Conservation (phyloP, 129 eudicot genomes). For the Lactuca saligna region DNA sequence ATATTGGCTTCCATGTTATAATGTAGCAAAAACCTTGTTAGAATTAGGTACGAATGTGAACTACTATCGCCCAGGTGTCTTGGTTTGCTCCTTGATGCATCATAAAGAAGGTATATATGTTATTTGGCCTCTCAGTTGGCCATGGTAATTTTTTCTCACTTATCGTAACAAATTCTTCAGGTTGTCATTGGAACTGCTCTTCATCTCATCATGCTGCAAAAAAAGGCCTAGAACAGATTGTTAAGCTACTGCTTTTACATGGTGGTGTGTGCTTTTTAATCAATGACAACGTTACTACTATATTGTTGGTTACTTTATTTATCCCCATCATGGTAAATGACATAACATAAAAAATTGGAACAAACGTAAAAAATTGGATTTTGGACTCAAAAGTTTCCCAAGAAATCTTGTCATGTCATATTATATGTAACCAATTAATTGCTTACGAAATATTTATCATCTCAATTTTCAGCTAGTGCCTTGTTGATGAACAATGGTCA, state of each 20-base stretch:
- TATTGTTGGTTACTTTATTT: neutral
- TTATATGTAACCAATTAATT: neutral
- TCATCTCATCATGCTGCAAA: conserved; percentile 96
- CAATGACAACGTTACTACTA: neutral
- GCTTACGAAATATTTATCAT: conserved; percentile 1
- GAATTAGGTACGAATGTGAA: conserved; percentile 95
- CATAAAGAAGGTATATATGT: too few relatives aligned
- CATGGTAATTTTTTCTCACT: too few relatives aligned
- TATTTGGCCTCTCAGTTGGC: too few relatives aligned
- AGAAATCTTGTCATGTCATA: neutral
- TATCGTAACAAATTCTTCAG: conserved; percentile 25
- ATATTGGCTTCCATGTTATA: conserved; percentile 67
- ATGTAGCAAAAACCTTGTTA: conserved; percentile 75
- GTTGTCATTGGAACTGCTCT: conserved; percentile 85
- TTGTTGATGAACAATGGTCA: conserved; percentile 73
- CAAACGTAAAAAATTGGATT: too few relatives aligned
- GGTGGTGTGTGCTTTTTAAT: conserved; percentile 57
- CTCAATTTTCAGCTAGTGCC: conserved; percentile 64
- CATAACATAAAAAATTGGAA: too few relatives aligned
- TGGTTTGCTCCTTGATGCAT: neutral
- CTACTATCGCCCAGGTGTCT: conserved; percentile 67
- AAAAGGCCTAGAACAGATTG: conserved; percentile 78
- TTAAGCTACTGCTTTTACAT: conserved; percentile 68
- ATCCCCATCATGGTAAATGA: neutral
- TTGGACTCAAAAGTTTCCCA: too few relatives aligned